Evolutionary conservation across 2,329 filamentous ascomycete species (phyloP).

Genomic region (Emmonsia crescens): DNA sequence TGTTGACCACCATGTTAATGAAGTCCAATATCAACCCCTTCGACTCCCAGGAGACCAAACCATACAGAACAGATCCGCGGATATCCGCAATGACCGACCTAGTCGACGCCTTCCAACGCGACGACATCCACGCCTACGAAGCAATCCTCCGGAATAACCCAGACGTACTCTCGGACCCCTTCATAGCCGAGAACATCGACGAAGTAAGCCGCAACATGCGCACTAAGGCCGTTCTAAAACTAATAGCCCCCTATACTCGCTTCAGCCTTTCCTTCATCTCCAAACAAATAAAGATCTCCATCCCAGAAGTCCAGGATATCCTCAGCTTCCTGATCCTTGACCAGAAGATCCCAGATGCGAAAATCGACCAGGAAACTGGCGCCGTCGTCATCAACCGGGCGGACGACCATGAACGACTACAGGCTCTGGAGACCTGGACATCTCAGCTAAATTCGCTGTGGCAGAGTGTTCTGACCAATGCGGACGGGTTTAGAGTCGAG

Average conservation of each 20-base stretch:
- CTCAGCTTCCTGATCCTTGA: conserved; percentile 90
- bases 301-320: conserved; percentile 85
- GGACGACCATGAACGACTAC: conserved; percentile 58
- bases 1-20: conserved; percentile 96
- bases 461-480: conserved; percentile 61
- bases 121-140: conserved; percentile 89
- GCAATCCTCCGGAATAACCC: conserved; percentile 75
- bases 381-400: conserved; percentile 69
- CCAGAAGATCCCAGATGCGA: conserved; percentile 64
- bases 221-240: conserved; percentile 84
- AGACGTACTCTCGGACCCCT: conserved; percentile 81
- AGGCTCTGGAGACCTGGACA: conserved; percentile 63
- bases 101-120: conserved; percentile 89
- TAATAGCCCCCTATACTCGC: conserved; percentile 88
- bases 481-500: conserved; percentile 52
- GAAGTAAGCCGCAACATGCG: conserved; percentile 98
- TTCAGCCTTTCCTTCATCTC: conserved; percentile 86
- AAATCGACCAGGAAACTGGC: conserved; percentile 80
- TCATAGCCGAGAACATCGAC: conserved; percentile 98
- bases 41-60: conserved; percentile 96
- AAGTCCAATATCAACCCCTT: conserved; percentile 98
- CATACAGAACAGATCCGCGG: conserved; percentile 88
- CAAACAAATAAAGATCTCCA: conserved; percentile 72
- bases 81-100: conserved; percentile 96
- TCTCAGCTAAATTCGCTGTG: conserved; percentile 59